Base-by-base conservation (phyloP, 805 yeast genomes). In the Cephaloascus albidus region DNA sequence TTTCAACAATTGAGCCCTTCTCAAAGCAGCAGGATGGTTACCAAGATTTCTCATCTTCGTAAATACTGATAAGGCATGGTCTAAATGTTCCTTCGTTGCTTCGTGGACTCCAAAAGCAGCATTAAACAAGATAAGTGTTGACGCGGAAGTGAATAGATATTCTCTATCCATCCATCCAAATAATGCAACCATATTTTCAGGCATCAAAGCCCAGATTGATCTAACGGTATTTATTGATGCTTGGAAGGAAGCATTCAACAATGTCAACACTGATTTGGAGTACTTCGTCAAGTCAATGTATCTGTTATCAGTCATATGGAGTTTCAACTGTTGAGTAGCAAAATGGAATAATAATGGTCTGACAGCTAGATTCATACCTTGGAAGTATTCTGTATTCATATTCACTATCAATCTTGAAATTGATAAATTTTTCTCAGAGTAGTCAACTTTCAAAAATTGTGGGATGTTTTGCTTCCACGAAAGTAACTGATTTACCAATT, bases 161-260 rank as follows among this genome's bases (percentile, higher is more conserved):
- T 84, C 94, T 49, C 94, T 67, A 53, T 84, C 94, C 90, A 84
- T 83, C 66, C 85, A 84, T 2, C 94, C 93, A 60, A 84, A 84
- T 35, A 83, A 57, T 1, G 94, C 90, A n/a, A 84, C 80, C 87
- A 81, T 81, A 46, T 81, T 82, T 41, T 80, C 84, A 0, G 84
- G 85, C 53, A 80, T 65, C 36, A 84, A 61, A 0, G 82, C 78
- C 90, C 90, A 83, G 3, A 84, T 61, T 1, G 83, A 76, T 45
- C 85, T 65, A 32, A 84, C 75, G 0, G 88, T 78, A 52, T 83
- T 82, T 36, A 84, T 81, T 0, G 89, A 81, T 0, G 88, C 90
- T 52, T 83, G 90, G 54, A 84, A 78, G 0, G 89, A 81, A 3
- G 88, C 81, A 55, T 83, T 84, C 45, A 84, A 59, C 35, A 84